phyloP scores from a whole-genome alignment of 2,329 filamentous ascomycete species.

The Teratosphaeria zuluensis region DNA sequence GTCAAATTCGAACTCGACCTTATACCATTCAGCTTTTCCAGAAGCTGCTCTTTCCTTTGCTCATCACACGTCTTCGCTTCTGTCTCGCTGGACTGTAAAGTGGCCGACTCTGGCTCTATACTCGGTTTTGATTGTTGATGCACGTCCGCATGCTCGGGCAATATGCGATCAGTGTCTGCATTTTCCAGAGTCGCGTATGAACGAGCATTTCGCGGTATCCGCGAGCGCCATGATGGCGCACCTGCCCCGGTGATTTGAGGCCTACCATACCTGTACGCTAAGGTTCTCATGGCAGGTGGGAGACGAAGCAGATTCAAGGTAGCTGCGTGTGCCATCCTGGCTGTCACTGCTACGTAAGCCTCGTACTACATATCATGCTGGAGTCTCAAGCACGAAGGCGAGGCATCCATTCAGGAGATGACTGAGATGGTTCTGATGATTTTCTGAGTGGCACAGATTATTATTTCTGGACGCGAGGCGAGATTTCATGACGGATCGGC shows the following conservation, averaged over 20 bases:
- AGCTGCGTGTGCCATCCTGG: background rate
- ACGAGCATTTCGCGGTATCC: background rate
- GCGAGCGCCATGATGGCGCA: background rate
- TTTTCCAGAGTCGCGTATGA: background rate
- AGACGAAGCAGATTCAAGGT: background rate
- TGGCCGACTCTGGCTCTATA: background rate
- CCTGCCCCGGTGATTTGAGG: background rate
- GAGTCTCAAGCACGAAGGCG: background rate
- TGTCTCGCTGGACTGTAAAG: background rate
- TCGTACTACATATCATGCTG: background rate
- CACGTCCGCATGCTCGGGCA: background rate
- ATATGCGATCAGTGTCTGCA: background rate
- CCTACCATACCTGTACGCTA: background rate
- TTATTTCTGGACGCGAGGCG: too few species aligned
- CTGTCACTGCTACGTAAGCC: background rate
- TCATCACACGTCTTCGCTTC: background rate
- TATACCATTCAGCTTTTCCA: background rate
- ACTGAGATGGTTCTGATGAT: background rate
- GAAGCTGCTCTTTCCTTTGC: background rate
- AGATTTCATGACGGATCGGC: too few species aligned
- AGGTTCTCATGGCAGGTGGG: slow-evolving; percentile 1
- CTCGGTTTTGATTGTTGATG: background rate
- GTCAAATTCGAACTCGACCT: background rate
- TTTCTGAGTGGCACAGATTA: background rate
- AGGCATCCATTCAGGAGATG: background rate